Percentiles rank a stretch among this genome's conserved stretches.
Conservation (phyloP, 2,329 filamentous ascomycete species). For the Xylariales sp. region DNA sequence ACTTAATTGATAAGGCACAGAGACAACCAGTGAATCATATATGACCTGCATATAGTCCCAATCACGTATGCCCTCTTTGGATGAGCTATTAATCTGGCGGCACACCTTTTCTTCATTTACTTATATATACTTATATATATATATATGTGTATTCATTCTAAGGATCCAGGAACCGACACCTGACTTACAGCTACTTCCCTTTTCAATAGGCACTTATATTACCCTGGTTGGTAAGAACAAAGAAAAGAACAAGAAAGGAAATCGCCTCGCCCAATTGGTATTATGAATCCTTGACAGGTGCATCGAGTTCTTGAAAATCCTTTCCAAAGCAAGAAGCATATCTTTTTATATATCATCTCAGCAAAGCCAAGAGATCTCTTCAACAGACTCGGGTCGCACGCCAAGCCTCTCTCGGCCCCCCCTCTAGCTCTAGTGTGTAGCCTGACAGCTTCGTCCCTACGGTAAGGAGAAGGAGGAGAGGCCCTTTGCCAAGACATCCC, state of each 20-base stretch:
- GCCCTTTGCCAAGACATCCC: conserved; percentile 29
- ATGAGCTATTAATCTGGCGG: background rate
- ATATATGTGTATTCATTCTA: background rate
- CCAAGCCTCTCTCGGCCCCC: conserved; percentile 17
- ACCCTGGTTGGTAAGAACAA: background rate
- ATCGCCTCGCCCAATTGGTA: background rate
- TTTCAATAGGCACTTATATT: background rate
- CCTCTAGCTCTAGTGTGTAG: background rate
- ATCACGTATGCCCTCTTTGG: background rate
- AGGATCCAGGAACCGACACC: background rate
- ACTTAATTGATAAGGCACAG: conserved; percentile 26
- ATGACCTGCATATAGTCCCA: conserved; percentile 8
- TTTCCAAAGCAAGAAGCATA: conserved; percentile 20
- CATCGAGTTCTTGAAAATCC: conserved; percentile 9
- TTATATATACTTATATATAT: too few species aligned
- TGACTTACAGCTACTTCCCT: background rate
- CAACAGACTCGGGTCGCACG: conserved; percentile 4
- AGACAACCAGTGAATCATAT: conserved; percentile 8
- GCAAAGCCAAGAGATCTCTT: conserved; percentile 30
- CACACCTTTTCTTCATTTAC: background rate
- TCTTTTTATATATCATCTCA: conserved; percentile 6
- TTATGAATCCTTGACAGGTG: background rate
- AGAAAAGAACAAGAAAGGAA: background rate
- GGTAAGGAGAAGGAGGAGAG: background rate
- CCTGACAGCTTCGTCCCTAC: background rate